phyloP scores from a whole-genome alignment of 2,329 filamentous ascomycete species.

The Sporothrix mexicana region DNA sequence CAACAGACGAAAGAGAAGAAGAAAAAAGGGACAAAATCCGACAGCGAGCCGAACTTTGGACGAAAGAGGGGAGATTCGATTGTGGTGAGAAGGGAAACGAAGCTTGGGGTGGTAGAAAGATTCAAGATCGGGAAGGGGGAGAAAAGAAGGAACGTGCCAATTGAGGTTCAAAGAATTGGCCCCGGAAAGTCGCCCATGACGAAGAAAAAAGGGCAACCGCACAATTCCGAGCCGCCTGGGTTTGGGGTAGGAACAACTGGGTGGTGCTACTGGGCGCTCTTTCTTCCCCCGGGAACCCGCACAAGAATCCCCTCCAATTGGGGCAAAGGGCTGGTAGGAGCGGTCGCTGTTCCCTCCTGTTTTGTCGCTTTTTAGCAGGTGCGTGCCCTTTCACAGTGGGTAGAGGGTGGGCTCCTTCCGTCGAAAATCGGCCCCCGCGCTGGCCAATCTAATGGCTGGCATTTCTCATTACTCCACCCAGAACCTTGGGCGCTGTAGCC shows the following conservation, averaged over 20 bases:
- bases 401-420: conserved; percentile 6
- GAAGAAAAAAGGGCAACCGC: conserved; percentile 36
- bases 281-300: conserved; percentile 19
- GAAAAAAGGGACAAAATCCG: conserved; percentile 17
- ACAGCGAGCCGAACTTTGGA: conserved; percentile 13
- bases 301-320: conserved; percentile 1
- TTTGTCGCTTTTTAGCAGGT: not conserved
- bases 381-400: not conserved
- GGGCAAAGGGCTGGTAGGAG: not conserved
- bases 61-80: not conserved
- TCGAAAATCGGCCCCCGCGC: conserved; percentile 1
- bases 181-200: conserved; percentile 27
- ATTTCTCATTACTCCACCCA: conserved; percentile 39
- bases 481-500: not conserved
- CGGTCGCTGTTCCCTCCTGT: not conserved
- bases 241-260: not conserved
- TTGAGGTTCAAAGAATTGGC: conserved; percentile 17
- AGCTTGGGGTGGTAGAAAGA: not conserved
- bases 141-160: conserved; percentile 14
- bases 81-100: not conserved
- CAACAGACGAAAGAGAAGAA: not conserved
- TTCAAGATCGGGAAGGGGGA: conserved; percentile 12
- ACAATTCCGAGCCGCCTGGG: conserved; percentile 37
- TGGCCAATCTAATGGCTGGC: conserved; percentile 37
- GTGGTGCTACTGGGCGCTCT: conserved; percentile 2